Evolutionary conservation across 225 moss, liverwort and hornwort species (phyloP).

Genomic region (Climacium dendroides): DNA sequence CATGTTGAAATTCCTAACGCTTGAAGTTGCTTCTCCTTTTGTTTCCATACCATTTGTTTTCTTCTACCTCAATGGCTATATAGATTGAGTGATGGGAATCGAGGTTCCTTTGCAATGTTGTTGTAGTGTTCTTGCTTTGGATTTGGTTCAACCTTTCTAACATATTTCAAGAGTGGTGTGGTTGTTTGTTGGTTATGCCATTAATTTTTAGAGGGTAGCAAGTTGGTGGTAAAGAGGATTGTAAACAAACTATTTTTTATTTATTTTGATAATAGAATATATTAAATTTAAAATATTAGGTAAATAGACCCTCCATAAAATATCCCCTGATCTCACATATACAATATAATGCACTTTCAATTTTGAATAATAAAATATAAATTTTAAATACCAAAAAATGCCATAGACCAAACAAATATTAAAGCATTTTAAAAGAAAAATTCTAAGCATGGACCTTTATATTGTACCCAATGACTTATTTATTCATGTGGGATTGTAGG

Average conservation of each 20-base stretch:
- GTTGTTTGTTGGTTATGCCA: neutral
- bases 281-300: too few relatives aligned
- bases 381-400: neutral
- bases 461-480: neutral
- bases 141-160: neutral
- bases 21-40: neutral
- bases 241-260: neutral
- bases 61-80: neutral
- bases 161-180: rapidly evolving
- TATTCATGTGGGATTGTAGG: too few relatives aligned
- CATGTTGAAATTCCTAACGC: too few relatives aligned
- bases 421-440: neutral
- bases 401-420: neutral
- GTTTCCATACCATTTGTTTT: neutral
- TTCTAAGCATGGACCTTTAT: neutral
- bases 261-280: too few relatives aligned
- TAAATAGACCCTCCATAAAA: too few relatives aligned
- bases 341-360: neutral
- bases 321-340: too few relatives aligned
- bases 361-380: neutral
- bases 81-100: neutral
- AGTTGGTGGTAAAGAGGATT: neutral
- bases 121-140: neutral
- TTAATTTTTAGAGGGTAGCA: neutral
- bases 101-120: neutral